A percentile compares a stretch with the other conserved stretches of the same genome.
These are phyloP conservation scores for Vachellia pachyceras DNA, from an alignment of 306 rosid species.

Conservation along the genomic window DNA sequence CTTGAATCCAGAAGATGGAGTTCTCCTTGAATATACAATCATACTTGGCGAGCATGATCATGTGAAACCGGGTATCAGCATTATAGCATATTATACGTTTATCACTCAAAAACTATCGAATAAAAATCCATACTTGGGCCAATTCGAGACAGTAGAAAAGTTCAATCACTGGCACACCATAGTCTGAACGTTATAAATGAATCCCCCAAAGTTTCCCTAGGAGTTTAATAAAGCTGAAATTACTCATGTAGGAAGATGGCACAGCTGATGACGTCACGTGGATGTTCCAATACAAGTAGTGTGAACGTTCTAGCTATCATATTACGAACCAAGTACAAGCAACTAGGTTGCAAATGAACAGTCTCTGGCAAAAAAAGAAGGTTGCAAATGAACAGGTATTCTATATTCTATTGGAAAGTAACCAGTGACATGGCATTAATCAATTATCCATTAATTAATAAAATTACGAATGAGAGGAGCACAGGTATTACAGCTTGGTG, in stretches of 20 bases:
- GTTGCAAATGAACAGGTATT: neutral
- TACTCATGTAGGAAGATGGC: neutral
- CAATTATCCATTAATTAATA: neutral
- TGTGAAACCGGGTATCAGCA: neutral
- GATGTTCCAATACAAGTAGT: conserved; percentile 6
- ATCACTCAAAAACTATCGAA: neutral
- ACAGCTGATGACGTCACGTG: neutral
- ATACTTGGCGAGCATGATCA: conserved; percentile 3
- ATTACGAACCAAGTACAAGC: neutral
- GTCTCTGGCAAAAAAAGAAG: no score
- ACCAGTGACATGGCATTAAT: neutral
- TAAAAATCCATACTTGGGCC: neutral
- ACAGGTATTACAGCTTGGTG: neutral
- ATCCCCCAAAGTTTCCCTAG: neutral
- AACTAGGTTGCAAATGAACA: no score
- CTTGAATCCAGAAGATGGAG: neutral
- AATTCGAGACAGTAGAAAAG: neutral
- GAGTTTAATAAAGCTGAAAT: neutral
- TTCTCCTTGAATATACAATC: neutral
- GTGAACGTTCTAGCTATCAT: neutral
- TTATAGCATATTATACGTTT: neutral
- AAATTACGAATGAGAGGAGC: no score
- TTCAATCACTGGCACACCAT: neutral
- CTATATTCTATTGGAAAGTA: neutral
- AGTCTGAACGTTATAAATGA: neutral